Base-by-base conservation (phyloP, 2,329 filamentous ascomycete species). In the Talaromyces sp. region DNA sequence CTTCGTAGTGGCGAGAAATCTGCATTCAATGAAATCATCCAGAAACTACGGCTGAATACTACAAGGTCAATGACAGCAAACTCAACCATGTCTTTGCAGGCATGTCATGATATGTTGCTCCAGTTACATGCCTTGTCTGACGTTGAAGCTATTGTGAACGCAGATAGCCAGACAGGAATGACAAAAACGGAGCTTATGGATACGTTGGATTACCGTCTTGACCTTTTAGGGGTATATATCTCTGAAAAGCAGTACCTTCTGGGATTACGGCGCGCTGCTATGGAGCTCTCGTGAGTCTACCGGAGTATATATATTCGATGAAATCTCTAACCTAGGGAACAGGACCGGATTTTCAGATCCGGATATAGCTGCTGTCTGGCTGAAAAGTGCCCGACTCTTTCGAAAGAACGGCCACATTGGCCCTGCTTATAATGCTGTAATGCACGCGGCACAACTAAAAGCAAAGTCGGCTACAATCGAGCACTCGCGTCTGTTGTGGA, bases 231-330 rank as follows among this genome's bases (percentile, higher is more conserved):
- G 0, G 89, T 91, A 1, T 96, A 94, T 66, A 87, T 92, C 37
- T 84, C 86, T 54, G 92, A 99, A 70, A 99, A 99, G 71, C 93
- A 97, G 69, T 97, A 96, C 69, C 75, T 99, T 9, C 79, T 99
- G 28, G 89, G 91, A 1, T 81, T 97, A 40, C 85, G 92, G 58
- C 83, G 94, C 64, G 93, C 94, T 22, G 84, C 88, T 1, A 96
- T 99, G 90, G 85, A 92, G 64, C 72, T 95, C 58, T 84, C 85
- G 64, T 69, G 43, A 55, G 57, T 58, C 25, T 6, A 21, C 2
- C 10, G n/a, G n/a, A 2, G 28, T 21, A 5, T n/a, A 19, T 21
- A 21, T 19, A 31, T 21, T 19, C 33, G 28, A 33, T 15, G 2
- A 19, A 8, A 28, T 5, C 21, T 52, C 33, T 52, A 39, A 52